Conservation (phyloP, 2,329 filamentous ascomycete species). For the Scedosporium boydii region DNA sequence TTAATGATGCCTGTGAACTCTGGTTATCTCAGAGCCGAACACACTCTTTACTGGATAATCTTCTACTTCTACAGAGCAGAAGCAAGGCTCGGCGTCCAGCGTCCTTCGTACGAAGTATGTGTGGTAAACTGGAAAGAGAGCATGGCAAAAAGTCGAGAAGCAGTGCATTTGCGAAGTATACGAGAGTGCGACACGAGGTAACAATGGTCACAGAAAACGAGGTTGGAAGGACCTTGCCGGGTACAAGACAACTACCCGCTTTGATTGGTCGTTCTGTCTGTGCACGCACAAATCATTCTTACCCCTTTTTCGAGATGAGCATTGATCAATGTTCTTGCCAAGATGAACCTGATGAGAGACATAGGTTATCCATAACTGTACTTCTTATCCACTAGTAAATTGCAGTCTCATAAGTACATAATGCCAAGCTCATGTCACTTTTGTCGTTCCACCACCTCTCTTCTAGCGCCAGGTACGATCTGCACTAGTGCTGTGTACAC, state of each 20-base stretch:
- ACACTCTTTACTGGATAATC: too few relatives aligned
- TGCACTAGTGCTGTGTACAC: background rate
- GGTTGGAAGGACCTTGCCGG: background rate
- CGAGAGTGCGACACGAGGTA: too few relatives aligned
- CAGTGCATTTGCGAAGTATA: too few relatives aligned
- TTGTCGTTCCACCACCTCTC: too few relatives aligned
- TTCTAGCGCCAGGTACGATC: background rate
- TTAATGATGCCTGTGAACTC: too few relatives aligned
- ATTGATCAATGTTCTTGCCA: background rate
- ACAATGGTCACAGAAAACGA: too few relatives aligned
- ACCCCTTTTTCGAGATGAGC: background rate
- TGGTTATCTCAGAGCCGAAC: too few relatives aligned
- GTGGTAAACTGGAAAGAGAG: too few relatives aligned
- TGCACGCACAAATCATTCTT: background rate
- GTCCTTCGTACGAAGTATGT: too few relatives aligned
- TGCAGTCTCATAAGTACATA: background rate
- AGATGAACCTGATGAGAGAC: background rate
- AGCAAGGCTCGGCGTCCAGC: too few relatives aligned
- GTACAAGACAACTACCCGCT: background rate
- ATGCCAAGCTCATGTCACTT: background rate
- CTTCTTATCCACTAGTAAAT: background rate
- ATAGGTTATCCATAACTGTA: background rate
- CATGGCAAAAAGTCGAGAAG: too few relatives aligned
- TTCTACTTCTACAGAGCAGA: too few relatives aligned
- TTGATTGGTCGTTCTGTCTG: background rate